Evolutionary conservation across 148 eudicot species (phyloP).

Genomic region (Chenopodium album): DNA sequence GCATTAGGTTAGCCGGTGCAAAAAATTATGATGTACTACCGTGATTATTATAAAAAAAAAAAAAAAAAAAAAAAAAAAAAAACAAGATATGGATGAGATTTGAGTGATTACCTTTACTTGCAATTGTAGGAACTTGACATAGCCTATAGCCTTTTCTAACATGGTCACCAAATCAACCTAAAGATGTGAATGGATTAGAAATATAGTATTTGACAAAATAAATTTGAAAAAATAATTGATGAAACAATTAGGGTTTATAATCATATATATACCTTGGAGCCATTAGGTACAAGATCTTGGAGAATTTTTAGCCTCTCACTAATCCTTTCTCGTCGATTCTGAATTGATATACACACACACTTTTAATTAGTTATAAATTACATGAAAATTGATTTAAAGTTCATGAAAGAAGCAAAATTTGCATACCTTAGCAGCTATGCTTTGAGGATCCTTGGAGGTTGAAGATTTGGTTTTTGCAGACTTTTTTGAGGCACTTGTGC

Average conservation of each 20-base stretch:
- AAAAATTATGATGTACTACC: too few relatives aligned
- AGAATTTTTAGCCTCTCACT: conserved; percentile 87
- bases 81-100: not conserved
- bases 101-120: conserved; percentile 77
- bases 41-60: too few relatives aligned
- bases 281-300: conserved; percentile 97
- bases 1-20: not conserved
- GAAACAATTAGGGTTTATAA: conserved; percentile 5
- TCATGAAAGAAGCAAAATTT: conserved; percentile 8
- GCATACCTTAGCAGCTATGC: conserved; percentile 89
- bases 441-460: conserved; percentile 83
- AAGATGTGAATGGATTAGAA: not conserved
- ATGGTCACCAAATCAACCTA: conserved; percentile 99
- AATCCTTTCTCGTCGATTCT: conserved; percentile 95
- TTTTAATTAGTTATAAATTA: not conserved
- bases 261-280: conserved; percentile 58
- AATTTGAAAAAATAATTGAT: not conserved
- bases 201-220: not conserved
- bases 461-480: conserved; percentile 50
- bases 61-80: too few relatives aligned
- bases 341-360: not conserved
- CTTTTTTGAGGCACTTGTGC: conserved; percentile 54
- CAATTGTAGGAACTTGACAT: conserved; percentile 91
- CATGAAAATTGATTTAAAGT: not conserved
- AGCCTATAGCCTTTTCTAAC: conserved; percentile 92